Evolutionary conservation across 1,139 yeast species (phyloP).

Genomic region (Oligophagozyma castellii): DNA sequence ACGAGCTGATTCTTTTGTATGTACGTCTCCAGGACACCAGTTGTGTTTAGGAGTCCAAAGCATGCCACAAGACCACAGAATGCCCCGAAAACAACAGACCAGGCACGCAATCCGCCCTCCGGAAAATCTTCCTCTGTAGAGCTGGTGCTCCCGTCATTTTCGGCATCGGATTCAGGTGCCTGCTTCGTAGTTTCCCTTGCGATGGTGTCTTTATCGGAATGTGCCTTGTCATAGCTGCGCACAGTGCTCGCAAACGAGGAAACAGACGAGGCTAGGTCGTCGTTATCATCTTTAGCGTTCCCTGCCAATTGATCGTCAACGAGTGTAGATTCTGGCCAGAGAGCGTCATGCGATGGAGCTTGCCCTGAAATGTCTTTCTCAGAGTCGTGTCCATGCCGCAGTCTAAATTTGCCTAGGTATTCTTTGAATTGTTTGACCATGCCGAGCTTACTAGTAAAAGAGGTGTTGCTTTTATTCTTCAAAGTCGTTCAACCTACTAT

Average conservation of each 20-base stretch:
- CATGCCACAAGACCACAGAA: constrained; percentile 44
- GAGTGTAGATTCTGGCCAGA: no score
- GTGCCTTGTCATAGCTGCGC: background rate
- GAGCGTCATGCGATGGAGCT: no score
- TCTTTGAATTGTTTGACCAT: no score
- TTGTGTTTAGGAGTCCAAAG: constrained; percentile 45
- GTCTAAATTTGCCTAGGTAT: no score
- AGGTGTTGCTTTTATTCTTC: no score
- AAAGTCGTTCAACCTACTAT: no score
- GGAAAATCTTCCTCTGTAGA: constrained; percentile 24
- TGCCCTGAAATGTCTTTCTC: no score
- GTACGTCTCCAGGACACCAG: constrained; percentile 53
- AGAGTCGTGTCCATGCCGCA: no score
- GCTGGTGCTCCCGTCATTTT: constrained; percentile 2
- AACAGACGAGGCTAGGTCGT: background rate
- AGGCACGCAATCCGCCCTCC: constrained; percentile 46
- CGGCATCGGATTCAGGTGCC: constrained; percentile 2
- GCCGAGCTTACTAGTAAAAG: no score
- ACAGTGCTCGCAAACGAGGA: background rate
- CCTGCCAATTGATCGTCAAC: no score
- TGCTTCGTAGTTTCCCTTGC: background rate
- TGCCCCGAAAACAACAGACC: constrained; percentile 42
- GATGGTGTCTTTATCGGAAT: background rate
- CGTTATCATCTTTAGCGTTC: background rate
- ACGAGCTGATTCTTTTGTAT: constrained; percentile 39